These are phyloP conservation scores for Nyctanthes arbortristis DNA, from an alignment of 257 asterid genomes.

Conservation along the genomic window DNA sequence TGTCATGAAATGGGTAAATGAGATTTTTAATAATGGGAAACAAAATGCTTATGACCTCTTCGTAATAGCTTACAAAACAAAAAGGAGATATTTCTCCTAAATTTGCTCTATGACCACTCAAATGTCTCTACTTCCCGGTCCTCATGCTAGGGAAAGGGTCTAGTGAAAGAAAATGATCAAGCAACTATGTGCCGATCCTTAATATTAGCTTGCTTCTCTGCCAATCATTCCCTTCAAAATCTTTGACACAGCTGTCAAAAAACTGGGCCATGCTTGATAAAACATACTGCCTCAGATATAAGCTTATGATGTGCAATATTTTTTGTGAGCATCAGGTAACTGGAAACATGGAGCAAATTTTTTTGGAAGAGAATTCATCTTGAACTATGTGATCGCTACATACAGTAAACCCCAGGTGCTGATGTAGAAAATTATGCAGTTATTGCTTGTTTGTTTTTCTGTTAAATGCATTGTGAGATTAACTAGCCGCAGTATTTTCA, in stretches of 20 bases:
- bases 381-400: conserved; percentile 85
- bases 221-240: neutral
- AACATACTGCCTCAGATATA: conserved; percentile 11
- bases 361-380: conserved; percentile 59
- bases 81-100: neutral
- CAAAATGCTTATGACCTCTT: conserved; percentile 9
- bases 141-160: neutral
- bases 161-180: neutral
- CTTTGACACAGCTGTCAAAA: conserved; percentile 13
- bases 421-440: conserved; percentile 16
- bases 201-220: neutral
- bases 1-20: neutral
- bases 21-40: neutral
- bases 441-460: neutral
- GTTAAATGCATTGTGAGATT: conserved; percentile 4
- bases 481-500: conserved; percentile 9
- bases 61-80: neutral
- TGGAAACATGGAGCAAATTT: conserved; percentile 66
- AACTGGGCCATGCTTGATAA: neutral
- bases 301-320: conserved; percentile 21
- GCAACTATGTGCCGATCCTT: neutral
- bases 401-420: conserved; percentile 82
- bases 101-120: neutral
- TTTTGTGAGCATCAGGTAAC: conserved; percentile 54
- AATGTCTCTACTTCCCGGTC: neutral